phyloP scores from a whole-genome alignment of 164 flowering plant species.

The Magnolia officinalis region DNA sequence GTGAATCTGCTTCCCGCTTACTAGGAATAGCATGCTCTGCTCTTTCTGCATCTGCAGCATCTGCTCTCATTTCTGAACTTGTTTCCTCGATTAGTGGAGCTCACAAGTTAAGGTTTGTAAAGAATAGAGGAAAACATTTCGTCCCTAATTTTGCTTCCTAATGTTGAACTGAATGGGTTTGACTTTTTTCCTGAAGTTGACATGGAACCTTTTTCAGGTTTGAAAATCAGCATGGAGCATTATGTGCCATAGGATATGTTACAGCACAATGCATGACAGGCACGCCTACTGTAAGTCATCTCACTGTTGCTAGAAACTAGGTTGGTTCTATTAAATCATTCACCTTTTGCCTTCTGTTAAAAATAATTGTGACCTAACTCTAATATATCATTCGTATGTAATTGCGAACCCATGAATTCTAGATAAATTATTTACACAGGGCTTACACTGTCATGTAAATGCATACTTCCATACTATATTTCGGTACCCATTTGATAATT shows the following conservation, averaged over 20 bases:
- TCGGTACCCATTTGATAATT: neutral
- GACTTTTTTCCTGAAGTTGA: neutral
- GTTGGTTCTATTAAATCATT: neutral
- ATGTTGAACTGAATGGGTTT: neutral
- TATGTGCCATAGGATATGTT: slow-evolving; percentile 82
- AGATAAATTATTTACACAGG: neutral
- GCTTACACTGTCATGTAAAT: neutral
- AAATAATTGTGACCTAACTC: neutral
- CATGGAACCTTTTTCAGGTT: slow-evolving; percentile 42
- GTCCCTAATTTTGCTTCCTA: neutral
- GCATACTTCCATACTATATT: neutral
- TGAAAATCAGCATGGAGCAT: slow-evolving; percentile 76
- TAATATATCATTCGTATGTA: neutral
- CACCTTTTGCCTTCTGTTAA: neutral
- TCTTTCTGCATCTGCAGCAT: slow-evolving; percentile 49
- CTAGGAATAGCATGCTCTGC: slow-evolving; percentile 83
- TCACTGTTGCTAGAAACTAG: neutral
- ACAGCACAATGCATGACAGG: slow-evolving; percentile 64
- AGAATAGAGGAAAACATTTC: neutral
- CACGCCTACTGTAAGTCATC: slow-evolving; percentile 48
- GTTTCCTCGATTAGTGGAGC: slow-evolving; percentile 40
- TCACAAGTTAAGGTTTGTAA: slow-evolving; percentile 54
- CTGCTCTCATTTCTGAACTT: slow-evolving; percentile 60
- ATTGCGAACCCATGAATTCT: neutral
- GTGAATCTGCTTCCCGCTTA: slow-evolving; percentile 84